These are phyloP conservation scores for Penicillium fuscoglaucum DNA, from an alignment of 2,329 filamentous ascomycete genomes.

Conservation along the genomic window DNA sequence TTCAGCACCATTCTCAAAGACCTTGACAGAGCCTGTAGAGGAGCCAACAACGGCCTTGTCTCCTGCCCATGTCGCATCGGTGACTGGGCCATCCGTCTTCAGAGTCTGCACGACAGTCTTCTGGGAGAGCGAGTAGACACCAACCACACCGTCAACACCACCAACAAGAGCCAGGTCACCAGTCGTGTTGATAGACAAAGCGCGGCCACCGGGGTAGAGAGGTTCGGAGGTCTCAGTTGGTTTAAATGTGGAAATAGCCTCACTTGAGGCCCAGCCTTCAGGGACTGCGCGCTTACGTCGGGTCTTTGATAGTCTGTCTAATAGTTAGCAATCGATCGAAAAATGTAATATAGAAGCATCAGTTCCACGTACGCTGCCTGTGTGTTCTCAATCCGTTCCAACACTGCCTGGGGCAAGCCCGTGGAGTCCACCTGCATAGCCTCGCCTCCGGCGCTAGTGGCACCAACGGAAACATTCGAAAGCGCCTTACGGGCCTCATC, in stretches of 20 bases:
- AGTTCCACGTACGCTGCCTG: constrained; percentile 69
- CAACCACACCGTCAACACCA: constrained; percentile 71
- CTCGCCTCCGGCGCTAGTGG: constrained; percentile 63
- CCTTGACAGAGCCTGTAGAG: constrained; percentile 73
- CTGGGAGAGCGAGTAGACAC: constrained; percentile 75
- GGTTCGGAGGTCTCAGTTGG: constrained; percentile 56
- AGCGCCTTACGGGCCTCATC: constrained; percentile 90
- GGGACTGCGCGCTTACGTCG: constrained; percentile 88
- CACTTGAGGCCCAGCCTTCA: constrained; percentile 76
- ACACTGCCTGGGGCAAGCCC: constrained; percentile 69
- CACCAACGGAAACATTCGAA: constrained; percentile 76
- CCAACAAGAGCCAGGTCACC: constrained; percentile 71
- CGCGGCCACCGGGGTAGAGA: constrained; percentile 59
- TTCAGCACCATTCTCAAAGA: constrained; percentile 72
- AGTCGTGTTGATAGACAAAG: constrained; percentile 58
- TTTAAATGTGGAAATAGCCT: constrained; percentile 65
- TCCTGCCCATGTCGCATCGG: constrained; percentile 60
- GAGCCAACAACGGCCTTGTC: constrained; percentile 71
- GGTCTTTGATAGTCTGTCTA: constrained; percentile 72
- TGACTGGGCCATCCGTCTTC: constrained; percentile 65
- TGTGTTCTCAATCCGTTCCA: constrained; percentile 73
- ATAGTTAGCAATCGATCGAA: constrained; percentile 20
- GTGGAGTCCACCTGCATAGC: constrained; percentile 90
- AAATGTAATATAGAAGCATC: neutral
- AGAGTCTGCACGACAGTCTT: constrained; percentile 72